These are phyloP conservation scores for Coemansia sp. DNA, from an alignment of 192 early-diverging fungal genomes.

Conservation along the genomic window DNA sequence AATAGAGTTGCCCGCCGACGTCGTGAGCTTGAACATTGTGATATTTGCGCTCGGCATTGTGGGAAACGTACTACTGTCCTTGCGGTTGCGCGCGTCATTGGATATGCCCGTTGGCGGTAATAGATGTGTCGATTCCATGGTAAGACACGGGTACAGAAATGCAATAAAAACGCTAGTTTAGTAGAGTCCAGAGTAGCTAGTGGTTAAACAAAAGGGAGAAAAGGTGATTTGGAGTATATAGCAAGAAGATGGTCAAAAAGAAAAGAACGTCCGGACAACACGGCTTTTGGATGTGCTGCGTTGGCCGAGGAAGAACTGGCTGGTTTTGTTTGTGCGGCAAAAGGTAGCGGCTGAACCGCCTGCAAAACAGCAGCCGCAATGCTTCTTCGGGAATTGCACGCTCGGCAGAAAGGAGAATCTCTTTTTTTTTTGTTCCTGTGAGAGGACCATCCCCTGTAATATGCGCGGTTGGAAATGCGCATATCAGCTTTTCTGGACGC, in stretches of 20 bases:
- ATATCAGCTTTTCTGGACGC: not conserved
- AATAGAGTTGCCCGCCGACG: conserved; percentile 39
- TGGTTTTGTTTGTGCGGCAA: not conserved
- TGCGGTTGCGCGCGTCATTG: conserved; percentile 21
- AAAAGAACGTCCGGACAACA: not conserved
- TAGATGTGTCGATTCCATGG: conserved; percentile 13
- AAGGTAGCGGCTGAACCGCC: conserved; percentile 5
- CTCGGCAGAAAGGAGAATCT: conserved; percentile 24
- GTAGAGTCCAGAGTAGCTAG: not conserved
- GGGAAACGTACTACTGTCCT: conserved; percentile 13
- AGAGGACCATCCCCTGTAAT: conserved; percentile 5
- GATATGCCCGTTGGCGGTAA: conserved; percentile 1
- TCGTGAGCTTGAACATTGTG: conserved; percentile 44
- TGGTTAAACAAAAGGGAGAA: not conserved
- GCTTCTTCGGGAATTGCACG: not conserved
- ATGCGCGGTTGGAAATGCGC: conserved; percentile 7
- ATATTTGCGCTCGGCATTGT: conserved; percentile 27
- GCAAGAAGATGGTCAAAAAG: not conserved
- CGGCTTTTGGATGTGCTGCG: not conserved
- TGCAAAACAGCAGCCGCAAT: not conserved
- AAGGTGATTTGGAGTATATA: not conserved
- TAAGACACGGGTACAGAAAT: not conserved
- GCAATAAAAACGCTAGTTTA: not conserved
- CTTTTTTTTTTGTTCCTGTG: conserved; percentile 6
- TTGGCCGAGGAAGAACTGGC: not conserved